These are phyloP conservation scores for Phoma sp. DNA, from an alignment of 2,329 filamentous ascomycete species.

Conservation along the genomic window DNA sequence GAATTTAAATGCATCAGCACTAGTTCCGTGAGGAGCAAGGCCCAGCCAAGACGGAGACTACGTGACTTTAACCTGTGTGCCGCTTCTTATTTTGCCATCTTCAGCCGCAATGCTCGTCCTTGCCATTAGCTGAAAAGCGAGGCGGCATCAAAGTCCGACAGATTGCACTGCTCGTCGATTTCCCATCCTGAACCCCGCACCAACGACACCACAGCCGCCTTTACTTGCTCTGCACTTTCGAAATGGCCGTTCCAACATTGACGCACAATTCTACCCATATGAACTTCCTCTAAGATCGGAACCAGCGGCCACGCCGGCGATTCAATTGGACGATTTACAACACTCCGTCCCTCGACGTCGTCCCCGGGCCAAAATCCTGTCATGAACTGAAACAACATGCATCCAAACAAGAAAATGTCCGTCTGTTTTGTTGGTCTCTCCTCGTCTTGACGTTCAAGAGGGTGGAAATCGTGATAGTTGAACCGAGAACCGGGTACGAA, in stretches of 20 bases:
- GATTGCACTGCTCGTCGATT: neutral
- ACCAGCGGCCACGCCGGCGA: neutral
- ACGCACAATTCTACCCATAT: conserved; percentile 7
- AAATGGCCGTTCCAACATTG: conserved; percentile 2
- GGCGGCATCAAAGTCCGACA: no score
- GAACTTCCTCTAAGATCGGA: neutral
- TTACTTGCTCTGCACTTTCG: conserved; percentile 3
- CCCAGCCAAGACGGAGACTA: no score
- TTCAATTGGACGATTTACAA: no score
- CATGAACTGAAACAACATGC: conserved; percentile 4
- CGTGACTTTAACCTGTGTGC: no score
- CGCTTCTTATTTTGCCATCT: neutral
- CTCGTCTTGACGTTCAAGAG: neutral
- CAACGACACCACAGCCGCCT: conserved; percentile 3
- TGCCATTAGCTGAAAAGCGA: no score
- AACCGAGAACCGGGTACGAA: no score
- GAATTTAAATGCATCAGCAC: no score
- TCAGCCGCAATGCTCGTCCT: neutral
- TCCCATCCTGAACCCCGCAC: conserved; percentile 1
- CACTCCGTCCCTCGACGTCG: neutral
- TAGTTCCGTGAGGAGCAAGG: no score
- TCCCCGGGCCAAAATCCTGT: conserved; percentile 2
- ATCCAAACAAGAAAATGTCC: conserved; percentile 4
- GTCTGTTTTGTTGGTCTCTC: conserved; percentile 1
- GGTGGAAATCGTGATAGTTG: neutral